Evolutionary conservation across 805 yeast genomes (phyloP).

Genomic region (Nakazawaea wyomingensis): DNA sequence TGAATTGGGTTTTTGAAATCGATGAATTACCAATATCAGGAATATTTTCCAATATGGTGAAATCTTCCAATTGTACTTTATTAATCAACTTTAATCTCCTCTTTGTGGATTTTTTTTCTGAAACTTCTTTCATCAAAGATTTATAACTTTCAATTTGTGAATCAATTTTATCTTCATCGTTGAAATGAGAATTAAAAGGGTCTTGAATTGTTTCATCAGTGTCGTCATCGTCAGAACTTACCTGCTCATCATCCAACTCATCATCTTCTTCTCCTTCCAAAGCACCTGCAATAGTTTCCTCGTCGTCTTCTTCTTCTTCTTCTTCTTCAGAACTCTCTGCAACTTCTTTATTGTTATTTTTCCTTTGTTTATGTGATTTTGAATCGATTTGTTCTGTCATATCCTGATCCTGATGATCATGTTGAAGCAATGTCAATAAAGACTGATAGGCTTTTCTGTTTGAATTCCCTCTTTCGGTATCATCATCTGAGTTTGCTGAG

Average conservation of each 20-base stretch:
- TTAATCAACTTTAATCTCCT: constrained; percentile 12
- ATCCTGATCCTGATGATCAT: constrained; percentile 33
- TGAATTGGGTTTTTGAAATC: constrained; percentile 3
- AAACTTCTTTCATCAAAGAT: constrained; percentile 24
- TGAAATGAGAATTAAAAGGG: constrained; percentile 77
- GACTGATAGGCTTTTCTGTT: constrained; percentile 59
- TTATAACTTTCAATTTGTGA: constrained; percentile 22
- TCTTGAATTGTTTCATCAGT: constrained; percentile 33
- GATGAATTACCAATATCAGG: constrained; percentile 13
- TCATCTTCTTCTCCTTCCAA: constrained; percentile 15
- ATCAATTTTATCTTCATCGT: constrained; percentile 37
- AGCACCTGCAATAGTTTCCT: constrained; percentile 20
- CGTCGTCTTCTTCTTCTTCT: constrained; percentile 26
- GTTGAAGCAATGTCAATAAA: constrained; percentile 51
- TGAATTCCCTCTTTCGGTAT: constrained; percentile 18
- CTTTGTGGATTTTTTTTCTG: constrained; percentile 22
- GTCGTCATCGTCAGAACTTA: constrained; percentile 20
- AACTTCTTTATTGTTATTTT: too few species aligned
- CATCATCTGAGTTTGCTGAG: constrained; percentile 19
- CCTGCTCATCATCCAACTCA: constrained; percentile 18
- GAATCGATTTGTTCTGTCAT: constrained; percentile 14
- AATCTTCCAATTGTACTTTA: constrained; percentile 7
- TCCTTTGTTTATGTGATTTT: too few species aligned
- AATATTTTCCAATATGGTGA: constrained; percentile 8
- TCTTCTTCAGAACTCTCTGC: too few species aligned